Percentiles rank a stretch among this genome's conserved stretches.
These are phyloP conservation scores for Cladorrhinum sp. DNA, from an alignment of 2,329 filamentous ascomycete genomes.

Conservation along the genomic window DNA sequence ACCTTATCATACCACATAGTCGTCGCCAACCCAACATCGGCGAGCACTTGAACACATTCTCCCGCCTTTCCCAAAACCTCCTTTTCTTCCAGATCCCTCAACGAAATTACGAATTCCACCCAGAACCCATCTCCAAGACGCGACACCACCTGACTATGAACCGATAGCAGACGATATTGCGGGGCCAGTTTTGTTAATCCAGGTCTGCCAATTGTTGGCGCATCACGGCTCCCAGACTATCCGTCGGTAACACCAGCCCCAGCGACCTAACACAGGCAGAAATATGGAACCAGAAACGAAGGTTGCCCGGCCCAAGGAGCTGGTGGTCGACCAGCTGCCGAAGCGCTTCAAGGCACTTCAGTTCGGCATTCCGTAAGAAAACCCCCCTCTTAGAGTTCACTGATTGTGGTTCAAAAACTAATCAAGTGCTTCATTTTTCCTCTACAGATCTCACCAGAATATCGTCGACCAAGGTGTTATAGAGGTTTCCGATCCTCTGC, in stretches of 20 bases:
- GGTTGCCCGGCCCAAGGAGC: slow-evolving; percentile 60
- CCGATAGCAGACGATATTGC: slow-evolving; percentile 24
- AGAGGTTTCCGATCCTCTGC: slow-evolving; percentile 87
- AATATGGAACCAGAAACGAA: slow-evolving; percentile 15
- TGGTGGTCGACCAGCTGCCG: slow-evolving; percentile 83
- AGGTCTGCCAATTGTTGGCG: not conserved
- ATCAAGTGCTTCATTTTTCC: not conserved
- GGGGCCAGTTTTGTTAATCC: slow-evolving; percentile 11
- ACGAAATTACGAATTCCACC: not conserved
- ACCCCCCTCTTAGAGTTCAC: not conserved
- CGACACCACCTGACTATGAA: slow-evolving; percentile 19
- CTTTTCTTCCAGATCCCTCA: not conserved
- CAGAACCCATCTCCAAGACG: not conserved
- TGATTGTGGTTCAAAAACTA: not conserved
- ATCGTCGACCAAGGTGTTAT: slow-evolving; percentile 94
- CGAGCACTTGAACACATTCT: not conserved
- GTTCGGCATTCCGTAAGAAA: slow-evolving; percentile 82
- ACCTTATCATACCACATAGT: slow-evolving; percentile 9
- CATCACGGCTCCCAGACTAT: not conserved
- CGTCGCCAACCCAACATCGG: slow-evolving; percentile 4
- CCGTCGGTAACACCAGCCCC: not conserved
- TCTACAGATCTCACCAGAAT: slow-evolving; percentile 75
- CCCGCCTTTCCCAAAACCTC: not conserved
- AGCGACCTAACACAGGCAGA: not conserved
- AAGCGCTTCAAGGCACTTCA: slow-evolving; percentile 92